phyloP scores from a whole-genome alignment of 768 basidiomycete species.

The Termitomyces sp. region DNA sequence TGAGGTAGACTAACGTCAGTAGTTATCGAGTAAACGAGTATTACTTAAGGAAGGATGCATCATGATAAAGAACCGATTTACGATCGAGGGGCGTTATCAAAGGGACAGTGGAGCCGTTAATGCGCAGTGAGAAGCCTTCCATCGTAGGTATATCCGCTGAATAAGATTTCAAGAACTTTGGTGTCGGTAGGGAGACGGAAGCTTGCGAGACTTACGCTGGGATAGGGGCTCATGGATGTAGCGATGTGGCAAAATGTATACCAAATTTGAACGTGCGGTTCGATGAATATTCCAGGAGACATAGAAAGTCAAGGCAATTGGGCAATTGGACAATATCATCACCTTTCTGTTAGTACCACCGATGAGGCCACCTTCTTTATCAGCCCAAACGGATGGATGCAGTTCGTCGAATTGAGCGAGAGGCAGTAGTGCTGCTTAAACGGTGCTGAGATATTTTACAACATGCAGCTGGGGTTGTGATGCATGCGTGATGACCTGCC shows the following conservation, averaged over 20 bases:
- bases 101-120: constrained; percentile 1
- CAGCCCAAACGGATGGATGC: neutral
- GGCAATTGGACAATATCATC: neutral
- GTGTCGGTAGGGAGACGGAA: constrained; percentile 1
- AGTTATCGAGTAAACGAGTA: neutral
- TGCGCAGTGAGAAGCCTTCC: constrained; percentile 6
- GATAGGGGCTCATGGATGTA: neutral
- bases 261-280: neutral
- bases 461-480: neutral
- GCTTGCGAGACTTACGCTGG: neutral
- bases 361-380: neutral
- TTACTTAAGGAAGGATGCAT: neutral
- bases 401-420: neutral
- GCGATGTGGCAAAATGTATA: neutral
- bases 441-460: neutral
- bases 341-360: neutral
- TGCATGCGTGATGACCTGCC: no score
- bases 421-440: neutral
- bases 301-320: neutral
- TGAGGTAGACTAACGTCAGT: constrained; percentile 3
- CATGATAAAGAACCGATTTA: neutral
- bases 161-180: neutral
- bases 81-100: constrained; percentile 3
- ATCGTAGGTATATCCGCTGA: neutral
- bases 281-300: neutral